A percentile compares a stretch with the other conserved stretches of the same genome.
Conservation (phyloP, 495 filamentous ascomycete genomes). For the Amphirosellinia nigrospora region DNA sequence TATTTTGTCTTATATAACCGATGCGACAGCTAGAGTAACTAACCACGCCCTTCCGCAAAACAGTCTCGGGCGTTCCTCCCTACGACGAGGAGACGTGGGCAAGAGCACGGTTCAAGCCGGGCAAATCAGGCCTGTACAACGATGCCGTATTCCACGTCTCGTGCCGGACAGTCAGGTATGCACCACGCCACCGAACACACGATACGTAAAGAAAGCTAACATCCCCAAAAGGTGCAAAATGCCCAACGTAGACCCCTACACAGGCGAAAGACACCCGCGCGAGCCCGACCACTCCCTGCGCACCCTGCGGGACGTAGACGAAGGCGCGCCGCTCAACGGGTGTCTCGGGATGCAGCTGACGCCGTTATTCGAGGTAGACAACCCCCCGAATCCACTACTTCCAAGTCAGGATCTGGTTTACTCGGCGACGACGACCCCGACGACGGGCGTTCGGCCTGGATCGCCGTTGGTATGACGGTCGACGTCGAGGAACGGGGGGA, state of each 20-base stretch:
- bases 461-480: constrained; percentile 53
- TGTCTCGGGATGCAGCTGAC: constrained; percentile 88
- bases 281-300: constrained; percentile 79
- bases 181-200: not conserved
- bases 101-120: constrained; percentile 64
- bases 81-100: constrained; percentile 82
- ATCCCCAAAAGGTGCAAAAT: constrained; percentile 68
- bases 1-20: not conserved
- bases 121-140: constrained; percentile 36
- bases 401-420: not conserved
- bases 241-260: constrained; percentile 81
- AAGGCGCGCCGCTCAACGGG: constrained; percentile 69
- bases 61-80: constrained; percentile 46
- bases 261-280: constrained; percentile 68
- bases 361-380: constrained; percentile 56
- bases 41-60: constrained; percentile 6
- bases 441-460: constrained; percentile 44
- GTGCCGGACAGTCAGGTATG: constrained; percentile 68
- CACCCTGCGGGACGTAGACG: constrained; percentile 73
- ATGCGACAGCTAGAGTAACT: constrained; percentile 1
- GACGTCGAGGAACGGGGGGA: constrained; percentile 46
- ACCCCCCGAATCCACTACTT: not conserved
- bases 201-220: constrained; percentile 19
- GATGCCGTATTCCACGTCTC: constrained; percentile 60
- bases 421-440: constrained; percentile 27